phyloP scores from a whole-genome alignment of 371 early-diverging fungal genomes.

The Zychaea mexicana region DNA sequence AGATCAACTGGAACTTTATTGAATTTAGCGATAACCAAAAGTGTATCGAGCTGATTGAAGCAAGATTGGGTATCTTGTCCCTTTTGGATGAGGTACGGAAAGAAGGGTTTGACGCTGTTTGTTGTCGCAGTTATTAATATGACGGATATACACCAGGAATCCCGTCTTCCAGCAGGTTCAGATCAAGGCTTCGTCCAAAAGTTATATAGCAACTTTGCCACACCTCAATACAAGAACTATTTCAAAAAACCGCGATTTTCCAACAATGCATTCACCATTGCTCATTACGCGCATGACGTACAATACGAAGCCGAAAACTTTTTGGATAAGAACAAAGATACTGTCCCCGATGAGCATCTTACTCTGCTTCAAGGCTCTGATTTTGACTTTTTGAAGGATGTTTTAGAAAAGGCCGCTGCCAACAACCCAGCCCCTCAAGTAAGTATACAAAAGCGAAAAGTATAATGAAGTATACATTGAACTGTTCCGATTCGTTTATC shows the following conservation, averaged over 20 bases:
- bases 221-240: conserved; percentile 68
- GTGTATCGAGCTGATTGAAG: conserved; percentile 98
- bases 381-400: conserved; percentile 77
- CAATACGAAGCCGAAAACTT: conserved; percentile 93
- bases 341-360: conserved; percentile 92
- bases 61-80: conserved; percentile 90
- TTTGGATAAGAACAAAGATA: conserved; percentile 98
- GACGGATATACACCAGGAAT: conserved; percentile 51
- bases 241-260: conserved; percentile 92
- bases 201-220: conserved; percentile 80
- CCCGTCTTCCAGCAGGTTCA: conserved; percentile 89
- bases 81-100: conserved; percentile 91
- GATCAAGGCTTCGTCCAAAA: conserved; percentile 85
- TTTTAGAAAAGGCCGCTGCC: conserved; percentile 58
- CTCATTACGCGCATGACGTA: conserved; percentile 93
- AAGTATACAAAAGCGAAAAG: background rate
- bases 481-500: background rate
- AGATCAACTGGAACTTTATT: conserved; percentile 89
- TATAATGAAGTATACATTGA: background rate
- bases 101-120: background rate
- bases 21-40: conserved; percentile 99
- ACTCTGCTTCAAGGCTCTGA: conserved; percentile 69
- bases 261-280: conserved; percentile 78
- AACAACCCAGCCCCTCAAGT: conserved; percentile 46
- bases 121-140: background rate